Percentiles rank a stretch among this genome's conserved stretches.
phyloP scores from a whole-genome alignment of 495 filamentous ascomycete genomes.

The Cladorrhinum samala region DNA sequence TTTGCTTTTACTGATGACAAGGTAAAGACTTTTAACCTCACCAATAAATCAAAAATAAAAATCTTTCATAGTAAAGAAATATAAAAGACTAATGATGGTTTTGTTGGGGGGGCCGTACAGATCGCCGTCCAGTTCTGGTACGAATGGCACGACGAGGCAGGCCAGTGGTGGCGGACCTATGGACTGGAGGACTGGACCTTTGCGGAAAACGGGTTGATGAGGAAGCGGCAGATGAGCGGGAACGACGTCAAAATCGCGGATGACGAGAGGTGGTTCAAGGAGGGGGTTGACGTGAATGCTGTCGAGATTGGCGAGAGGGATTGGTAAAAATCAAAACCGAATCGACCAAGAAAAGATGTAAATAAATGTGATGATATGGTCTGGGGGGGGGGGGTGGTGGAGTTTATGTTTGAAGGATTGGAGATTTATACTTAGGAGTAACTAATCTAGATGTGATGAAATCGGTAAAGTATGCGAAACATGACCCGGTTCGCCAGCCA shows the following conservation, averaged over 20 bases:
- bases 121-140: slow-evolving; percentile 95
- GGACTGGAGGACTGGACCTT: slow-evolving; percentile 94
- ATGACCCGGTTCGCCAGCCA: no score
- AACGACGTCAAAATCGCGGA: slow-evolving; percentile 71
- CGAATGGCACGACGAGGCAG: slow-evolving; percentile 66
- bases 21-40: slow-evolving; percentile 22
- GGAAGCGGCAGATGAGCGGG: slow-evolving; percentile 86
- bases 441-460: no score
- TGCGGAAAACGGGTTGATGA: slow-evolving; percentile 70
- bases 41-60: no score
- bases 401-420: no score
- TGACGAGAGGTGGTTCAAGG: slow-evolving; percentile 60
- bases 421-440: no score
- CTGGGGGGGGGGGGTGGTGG: no score
- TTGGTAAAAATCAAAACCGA: no score
- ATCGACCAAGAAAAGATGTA: no score
- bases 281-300: slow-evolving; percentile 66
- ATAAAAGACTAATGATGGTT: no score
- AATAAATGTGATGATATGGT: no score
- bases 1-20: slow-evolving; percentile 67
- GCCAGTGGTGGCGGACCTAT: slow-evolving; percentile 87
- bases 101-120: slow-evolving; percentile 23
- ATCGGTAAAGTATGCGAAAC: no score
- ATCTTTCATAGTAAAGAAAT: no score
- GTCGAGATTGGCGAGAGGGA: slow-evolving; percentile 68